These are phyloP conservation scores for Cicer yamashitae DNA, from an alignment of 306 rosid species.

Conservation along the genomic window DNA sequence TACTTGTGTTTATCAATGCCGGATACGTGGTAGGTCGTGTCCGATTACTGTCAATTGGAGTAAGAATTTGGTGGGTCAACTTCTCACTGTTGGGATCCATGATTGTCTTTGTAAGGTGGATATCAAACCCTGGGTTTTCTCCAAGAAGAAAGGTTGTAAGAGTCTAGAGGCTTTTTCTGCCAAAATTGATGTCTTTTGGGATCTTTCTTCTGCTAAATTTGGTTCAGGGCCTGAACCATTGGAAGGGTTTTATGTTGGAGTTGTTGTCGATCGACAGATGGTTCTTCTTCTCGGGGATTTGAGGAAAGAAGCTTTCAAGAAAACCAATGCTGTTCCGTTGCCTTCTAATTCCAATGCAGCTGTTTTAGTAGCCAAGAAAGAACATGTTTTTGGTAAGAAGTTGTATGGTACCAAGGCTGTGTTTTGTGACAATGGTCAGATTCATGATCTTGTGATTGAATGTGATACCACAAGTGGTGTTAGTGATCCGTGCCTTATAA, in stretches of 20 bases:
- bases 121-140: constrained; percentile 91
- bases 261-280: constrained; percentile 80
- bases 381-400: constrained; percentile 85
- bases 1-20: constrained; percentile 84
- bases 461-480: constrained; percentile 71
- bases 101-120: constrained; percentile 95
- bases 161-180: constrained; percentile 77
- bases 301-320: constrained; percentile 90
- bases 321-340: constrained; percentile 64
- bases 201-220: constrained; percentile 88
- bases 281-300: constrained; percentile 93
- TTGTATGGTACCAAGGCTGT: constrained; percentile 71
- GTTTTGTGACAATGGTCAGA: constrained; percentile 77
- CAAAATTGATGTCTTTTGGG: constrained; percentile 88
- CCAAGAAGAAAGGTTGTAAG: constrained; percentile 89
- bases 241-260: constrained; percentile 77
- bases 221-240: constrained; percentile 85
- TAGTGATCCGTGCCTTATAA: constrained; percentile 66
- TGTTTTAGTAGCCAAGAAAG: constrained; percentile 76
- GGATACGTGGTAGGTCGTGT: constrained; percentile 70
- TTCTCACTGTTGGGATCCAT: constrained; percentile 80
- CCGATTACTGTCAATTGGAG: constrained; percentile 85
- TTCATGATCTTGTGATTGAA: constrained; percentile 88
- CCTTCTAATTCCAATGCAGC: constrained; percentile 56
- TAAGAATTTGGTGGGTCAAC: constrained; percentile 91